Conservation (phyloP, 2,329 filamentous ascomycete species). For the Dothideomycetes sp. region DNA sequence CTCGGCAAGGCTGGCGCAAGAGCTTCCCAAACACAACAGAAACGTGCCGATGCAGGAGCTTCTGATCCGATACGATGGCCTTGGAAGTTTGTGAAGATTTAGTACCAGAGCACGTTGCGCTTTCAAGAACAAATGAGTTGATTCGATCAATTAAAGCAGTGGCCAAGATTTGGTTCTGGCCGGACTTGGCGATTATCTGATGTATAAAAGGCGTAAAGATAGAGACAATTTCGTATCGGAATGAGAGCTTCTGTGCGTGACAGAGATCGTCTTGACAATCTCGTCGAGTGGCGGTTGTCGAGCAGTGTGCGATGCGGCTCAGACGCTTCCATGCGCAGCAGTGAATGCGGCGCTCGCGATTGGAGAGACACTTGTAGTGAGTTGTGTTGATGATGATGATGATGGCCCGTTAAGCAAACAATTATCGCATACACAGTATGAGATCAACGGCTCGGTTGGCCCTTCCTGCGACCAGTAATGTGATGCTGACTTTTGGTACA, state of each 20-base stretch:
- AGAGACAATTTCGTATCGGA: constrained; percentile 2
- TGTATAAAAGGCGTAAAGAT: constrained; percentile 5
- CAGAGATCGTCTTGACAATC: background rate
- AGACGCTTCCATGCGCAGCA: constrained; percentile 8
- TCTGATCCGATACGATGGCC: too few relatives aligned
- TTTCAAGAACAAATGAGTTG: background rate
- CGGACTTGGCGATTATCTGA: background rate
- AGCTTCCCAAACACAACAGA: background rate
- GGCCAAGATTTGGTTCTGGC: background rate
- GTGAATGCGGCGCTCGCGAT: background rate
- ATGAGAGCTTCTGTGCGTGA: constrained; percentile 3
- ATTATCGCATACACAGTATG: constrained; percentile 7
- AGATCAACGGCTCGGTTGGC: constrained; percentile 7
- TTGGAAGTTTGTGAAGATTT: background rate
- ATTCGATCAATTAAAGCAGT: too few relatives aligned
- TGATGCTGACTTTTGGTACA: constrained; percentile 5
- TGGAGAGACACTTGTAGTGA: background rate
- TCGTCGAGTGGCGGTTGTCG: background rate
- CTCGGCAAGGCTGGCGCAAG: background rate
- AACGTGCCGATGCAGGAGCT: too few relatives aligned
- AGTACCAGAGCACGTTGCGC: background rate
- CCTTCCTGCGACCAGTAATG: constrained; percentile 3
- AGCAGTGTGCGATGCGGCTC: constrained; percentile 3
- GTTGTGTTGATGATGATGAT: constrained; percentile 3
- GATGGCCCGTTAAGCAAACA: constrained; percentile 3